Percentiles rank a stretch among this genome's conserved stretches.
phyloP scores from a whole-genome alignment of 129 eudicot species.

The Logfia minima region DNA sequence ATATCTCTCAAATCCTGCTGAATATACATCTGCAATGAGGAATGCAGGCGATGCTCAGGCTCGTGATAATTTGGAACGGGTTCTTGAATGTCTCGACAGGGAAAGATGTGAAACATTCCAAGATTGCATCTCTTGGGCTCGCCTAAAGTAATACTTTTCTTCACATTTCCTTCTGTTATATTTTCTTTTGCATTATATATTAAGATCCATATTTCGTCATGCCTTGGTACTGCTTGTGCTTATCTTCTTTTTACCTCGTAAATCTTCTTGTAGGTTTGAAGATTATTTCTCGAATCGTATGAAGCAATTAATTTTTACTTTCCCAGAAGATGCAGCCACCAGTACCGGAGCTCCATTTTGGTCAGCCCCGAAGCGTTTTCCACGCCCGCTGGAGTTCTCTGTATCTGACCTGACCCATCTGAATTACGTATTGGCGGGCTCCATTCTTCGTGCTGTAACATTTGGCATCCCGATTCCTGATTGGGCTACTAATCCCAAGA shows the following conservation, averaged over 20 bases:
- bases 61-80: conserved; percentile 74
- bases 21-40: conserved; percentile 63
- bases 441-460: conserved; percentile 84
- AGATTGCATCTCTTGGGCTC: conserved; percentile 86
- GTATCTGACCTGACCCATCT: conserved; percentile 68
- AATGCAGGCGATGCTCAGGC: conserved; percentile 92
- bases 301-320: conserved; percentile 77
- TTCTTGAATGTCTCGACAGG: conserved; percentile 77
- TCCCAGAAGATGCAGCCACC: conserved; percentile 90
- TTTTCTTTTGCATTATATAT: background rate
- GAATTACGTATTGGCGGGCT: conserved; percentile 65
- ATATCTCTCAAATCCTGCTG: conserved; percentile 65
- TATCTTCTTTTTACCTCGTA: background rate
- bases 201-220: background rate
- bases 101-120: conserved; percentile 78
- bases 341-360: conserved; percentile 94
- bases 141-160: conserved; percentile 51
- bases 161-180: background rate
- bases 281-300: conserved; percentile 85
- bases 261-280: conserved; percentile 62
- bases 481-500: conserved; percentile 70
- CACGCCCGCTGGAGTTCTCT: conserved; percentile 75
- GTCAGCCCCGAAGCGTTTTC: conserved; percentile 97
- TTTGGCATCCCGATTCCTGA: conserved; percentile 86
- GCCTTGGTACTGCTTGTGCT: background rate